These are phyloP conservation scores for Heritiera fomes DNA, from an alignment of 345 rosid genomes.

Conservation along the genomic window DNA sequence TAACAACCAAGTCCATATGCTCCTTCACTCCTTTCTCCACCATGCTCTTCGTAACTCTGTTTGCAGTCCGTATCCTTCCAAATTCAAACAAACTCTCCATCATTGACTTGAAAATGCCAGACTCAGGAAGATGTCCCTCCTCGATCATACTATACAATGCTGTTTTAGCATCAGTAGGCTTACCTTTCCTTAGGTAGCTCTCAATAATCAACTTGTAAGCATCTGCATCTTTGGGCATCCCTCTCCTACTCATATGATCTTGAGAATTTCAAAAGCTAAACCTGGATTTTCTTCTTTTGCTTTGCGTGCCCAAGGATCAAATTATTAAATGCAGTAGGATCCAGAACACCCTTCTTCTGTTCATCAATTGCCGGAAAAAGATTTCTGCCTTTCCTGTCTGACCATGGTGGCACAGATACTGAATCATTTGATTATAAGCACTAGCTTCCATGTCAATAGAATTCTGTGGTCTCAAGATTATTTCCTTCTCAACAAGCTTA, in stretches of 20 bases:
- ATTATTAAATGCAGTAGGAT: conserved; percentile 68
- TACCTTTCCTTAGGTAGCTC: conserved; percentile 87
- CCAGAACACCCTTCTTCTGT: conserved; percentile 59
- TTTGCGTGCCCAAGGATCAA: conserved; percentile 64
- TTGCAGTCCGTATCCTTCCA: conserved; percentile 87
- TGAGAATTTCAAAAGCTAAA: conserved; percentile 75
- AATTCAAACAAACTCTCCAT: conserved; percentile 86
- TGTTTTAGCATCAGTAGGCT: conserved; percentile 86
- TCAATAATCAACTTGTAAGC: conserved; percentile 70
- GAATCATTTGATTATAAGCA: conserved; percentile 69
- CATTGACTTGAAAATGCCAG: conserved; percentile 69
- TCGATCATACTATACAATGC: conserved; percentile 84
- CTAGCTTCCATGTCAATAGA: conserved; percentile 59
- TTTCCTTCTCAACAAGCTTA: conserved; percentile 70
- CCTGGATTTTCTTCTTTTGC: conserved; percentile 74
- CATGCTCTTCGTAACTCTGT: conserved; percentile 88
- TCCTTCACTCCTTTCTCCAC: conserved; percentile 74
- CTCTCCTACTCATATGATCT: conserved; percentile 77
- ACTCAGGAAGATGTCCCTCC: conserved; percentile 71
- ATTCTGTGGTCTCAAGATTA: conserved; percentile 69
- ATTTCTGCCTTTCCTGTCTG: conserved; percentile 77
- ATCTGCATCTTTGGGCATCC: conserved; percentile 65
- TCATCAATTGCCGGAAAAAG: conserved; percentile 82
- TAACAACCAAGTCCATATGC: conserved; percentile 73
- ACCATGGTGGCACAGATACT: conserved; percentile 67